phyloP scores from a whole-genome alignment of 768 basidiomycete genomes.

The Suillus paluster region DNA sequence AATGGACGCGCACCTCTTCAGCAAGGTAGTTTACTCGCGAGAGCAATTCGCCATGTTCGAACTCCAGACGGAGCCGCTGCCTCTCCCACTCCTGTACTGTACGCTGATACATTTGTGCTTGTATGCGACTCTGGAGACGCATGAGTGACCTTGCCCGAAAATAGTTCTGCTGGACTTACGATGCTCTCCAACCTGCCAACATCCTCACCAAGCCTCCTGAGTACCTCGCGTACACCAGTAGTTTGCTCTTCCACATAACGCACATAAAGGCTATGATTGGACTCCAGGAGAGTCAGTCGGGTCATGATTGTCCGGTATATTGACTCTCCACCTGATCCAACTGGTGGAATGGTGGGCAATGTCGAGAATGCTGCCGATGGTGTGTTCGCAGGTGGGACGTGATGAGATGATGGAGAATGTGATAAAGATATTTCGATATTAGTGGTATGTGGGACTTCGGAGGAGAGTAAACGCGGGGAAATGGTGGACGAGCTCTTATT shows the following conservation, averaged over 20 bases:
- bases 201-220: constrained; percentile 77
- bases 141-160: background rate
- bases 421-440: background rate
- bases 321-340: constrained; percentile 66
- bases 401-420: background rate
- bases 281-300: constrained; percentile 81
- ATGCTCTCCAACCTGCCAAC: constrained; percentile 77
- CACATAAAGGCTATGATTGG: constrained; percentile 83
- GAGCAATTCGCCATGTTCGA: constrained; percentile 72
- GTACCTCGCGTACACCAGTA: constrained; percentile 69
- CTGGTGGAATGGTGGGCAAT: background rate
- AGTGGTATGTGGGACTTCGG: background rate
- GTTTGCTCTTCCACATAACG: constrained; percentile 92
- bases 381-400: constrained; percentile 11
- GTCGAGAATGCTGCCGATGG: background rate
- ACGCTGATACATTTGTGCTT: constrained; percentile 67
- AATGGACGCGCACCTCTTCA: constrained; percentile 64
- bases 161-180: constrained; percentile 45
- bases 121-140: constrained; percentile 61
- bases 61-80: constrained; percentile 66
- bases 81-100: constrained; percentile 70
- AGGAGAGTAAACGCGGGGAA: background rate
- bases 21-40: constrained; percentile 73
- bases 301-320: constrained; percentile 98
- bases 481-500: background rate